Conservation (phyloP, 345 rosid species). For the Acer yangbiense region DNA sequence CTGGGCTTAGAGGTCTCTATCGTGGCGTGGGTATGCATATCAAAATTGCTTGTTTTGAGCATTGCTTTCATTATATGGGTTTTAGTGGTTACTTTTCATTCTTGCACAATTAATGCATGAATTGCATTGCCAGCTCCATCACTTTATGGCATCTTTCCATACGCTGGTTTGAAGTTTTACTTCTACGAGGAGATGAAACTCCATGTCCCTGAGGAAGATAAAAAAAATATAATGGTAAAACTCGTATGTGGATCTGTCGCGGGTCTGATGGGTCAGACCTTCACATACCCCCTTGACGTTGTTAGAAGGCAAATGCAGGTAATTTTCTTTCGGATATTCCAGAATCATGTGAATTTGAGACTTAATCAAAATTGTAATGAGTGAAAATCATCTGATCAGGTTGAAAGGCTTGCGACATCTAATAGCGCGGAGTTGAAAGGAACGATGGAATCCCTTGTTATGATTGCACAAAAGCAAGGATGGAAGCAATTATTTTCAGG, state of each 20-base stretch:
- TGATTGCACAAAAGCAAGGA: constrained; percentile 73
- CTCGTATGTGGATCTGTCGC: constrained; percentile 87
- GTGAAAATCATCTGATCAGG: constrained; percentile 42
- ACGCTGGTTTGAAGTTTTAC: constrained; percentile 96
- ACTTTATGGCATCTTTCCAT: constrained; percentile 91
- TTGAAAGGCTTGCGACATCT: constrained; percentile 57
- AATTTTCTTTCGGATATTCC: constrained; percentile 15
- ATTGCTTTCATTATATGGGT: constrained; percentile 11
- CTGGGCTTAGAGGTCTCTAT: constrained; percentile 81
- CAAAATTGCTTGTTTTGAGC: constrained; percentile 15
- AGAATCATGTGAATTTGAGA: background rate
- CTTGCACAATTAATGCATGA: constrained; percentile 7
- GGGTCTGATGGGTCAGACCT: constrained; percentile 88
- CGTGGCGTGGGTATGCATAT: constrained; percentile 82
- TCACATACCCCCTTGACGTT: constrained; percentile 95
- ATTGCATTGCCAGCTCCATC: constrained; percentile 69
- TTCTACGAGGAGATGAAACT: constrained; percentile 96
- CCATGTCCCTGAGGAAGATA: constrained; percentile 72
- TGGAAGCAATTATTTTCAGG: constrained; percentile 97
- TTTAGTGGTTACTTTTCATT: constrained; percentile 12
- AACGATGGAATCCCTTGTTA: constrained; percentile 70
- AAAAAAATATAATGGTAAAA: constrained; percentile 71
- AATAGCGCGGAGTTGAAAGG: constrained; percentile 56
- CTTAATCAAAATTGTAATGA: background rate
- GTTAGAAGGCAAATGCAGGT: constrained; percentile 99